Evolutionary conservation across 2,329 filamentous ascomycete genomes (phyloP), one percentile per base, ranked within the genome.

Genomic region (Microsporum audouinii): DNA sequence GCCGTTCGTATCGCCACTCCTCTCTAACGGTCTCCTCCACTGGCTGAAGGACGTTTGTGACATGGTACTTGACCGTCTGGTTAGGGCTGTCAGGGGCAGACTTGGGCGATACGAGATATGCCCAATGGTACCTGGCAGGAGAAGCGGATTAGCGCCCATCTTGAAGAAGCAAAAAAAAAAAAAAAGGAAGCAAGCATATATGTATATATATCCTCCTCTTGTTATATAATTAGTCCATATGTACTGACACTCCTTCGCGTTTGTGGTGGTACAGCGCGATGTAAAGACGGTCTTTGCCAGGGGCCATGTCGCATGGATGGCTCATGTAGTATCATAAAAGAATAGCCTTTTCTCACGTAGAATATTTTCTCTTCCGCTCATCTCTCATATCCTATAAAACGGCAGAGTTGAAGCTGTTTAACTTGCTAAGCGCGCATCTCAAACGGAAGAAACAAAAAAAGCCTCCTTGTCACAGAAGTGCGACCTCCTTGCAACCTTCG

Each of bases 251-350:
- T 34, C 59, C 39, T 33, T 39, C 49, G 38, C 36, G 38, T 53
- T 57, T 57, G 29, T 51, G 60, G 34, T 57, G 29, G 43, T 61
- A 61, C 47, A 61, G 53, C 14, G 59, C 36, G 45, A 57, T 39
- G 45, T 61, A 57, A 5, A 61, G 41, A 29, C 33, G 58, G 47
- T 39, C 33, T 43, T 56, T 60, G 38, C 41, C 39, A 8, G 31
- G 53, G 17, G 33, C 31, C 58, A 60, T 60, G 23, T 3, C 8
- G 38, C 34, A 23, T 36, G 34, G 34, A 36, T 36, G 34, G 34
- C 17, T 23, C 17, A 23, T 23, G 17, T 23, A 23, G 17, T 23
- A 23, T 23, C 17, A 23, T 23, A 23, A 1, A 1, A 23, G 17
- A 23, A 23, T 23, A 23, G 17, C 17, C 17, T 1, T 23, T 23